phyloP scores from a whole-genome alignment of 805 yeast species.

The Spathaspora girioi region DNA sequence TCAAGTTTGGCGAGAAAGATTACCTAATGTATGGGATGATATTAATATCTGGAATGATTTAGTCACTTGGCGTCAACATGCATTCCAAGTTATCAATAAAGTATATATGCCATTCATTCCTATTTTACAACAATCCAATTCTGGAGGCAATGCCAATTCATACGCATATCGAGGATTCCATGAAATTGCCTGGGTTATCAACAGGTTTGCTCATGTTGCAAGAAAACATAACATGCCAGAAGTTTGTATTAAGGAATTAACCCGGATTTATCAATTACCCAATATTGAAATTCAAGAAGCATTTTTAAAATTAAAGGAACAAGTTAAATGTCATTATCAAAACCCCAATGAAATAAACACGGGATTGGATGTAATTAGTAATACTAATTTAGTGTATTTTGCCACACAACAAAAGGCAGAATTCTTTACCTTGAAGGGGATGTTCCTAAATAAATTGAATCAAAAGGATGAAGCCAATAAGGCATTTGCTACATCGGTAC shows the following conservation, averaged over 20 bases:
- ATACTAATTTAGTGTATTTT: conserved; percentile 92
- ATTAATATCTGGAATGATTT: conserved; percentile 96
- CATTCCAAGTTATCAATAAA: conserved; percentile 91
- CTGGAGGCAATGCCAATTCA: conserved; percentile 75
- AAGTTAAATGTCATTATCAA: conserved; percentile 95
- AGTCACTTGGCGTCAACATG: conserved; percentile 98
- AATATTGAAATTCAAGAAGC: conserved; percentile 99
- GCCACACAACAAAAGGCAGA: conserved; percentile 98
- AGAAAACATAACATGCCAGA: conserved; percentile 96
- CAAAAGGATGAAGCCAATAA: conserved; percentile 95
- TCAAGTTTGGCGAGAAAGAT: conserved; percentile 96
- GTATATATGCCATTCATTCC: conserved; percentile 93
- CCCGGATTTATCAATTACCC: conserved; percentile 92
- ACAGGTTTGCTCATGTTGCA: conserved; percentile 97
- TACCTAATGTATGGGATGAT: conserved; percentile 97
- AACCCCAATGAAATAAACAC: conserved; percentile 87
- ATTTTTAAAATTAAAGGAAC: conserved; percentile 90
- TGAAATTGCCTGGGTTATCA: conserved; percentile 98
- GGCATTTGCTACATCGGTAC: conserved; percentile 97
- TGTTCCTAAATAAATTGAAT: conserved; percentile 89
- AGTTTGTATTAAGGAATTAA: conserved; percentile 88
- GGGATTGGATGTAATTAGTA: conserved; percentile 94
- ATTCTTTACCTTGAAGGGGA: conserved; percentile 94
- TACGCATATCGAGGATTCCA: conserved; percentile 97
- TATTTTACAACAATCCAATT: conserved; percentile 63